Conservation (phyloP, 768 basidiomycete species). For the Mycena haematopus region DNA sequence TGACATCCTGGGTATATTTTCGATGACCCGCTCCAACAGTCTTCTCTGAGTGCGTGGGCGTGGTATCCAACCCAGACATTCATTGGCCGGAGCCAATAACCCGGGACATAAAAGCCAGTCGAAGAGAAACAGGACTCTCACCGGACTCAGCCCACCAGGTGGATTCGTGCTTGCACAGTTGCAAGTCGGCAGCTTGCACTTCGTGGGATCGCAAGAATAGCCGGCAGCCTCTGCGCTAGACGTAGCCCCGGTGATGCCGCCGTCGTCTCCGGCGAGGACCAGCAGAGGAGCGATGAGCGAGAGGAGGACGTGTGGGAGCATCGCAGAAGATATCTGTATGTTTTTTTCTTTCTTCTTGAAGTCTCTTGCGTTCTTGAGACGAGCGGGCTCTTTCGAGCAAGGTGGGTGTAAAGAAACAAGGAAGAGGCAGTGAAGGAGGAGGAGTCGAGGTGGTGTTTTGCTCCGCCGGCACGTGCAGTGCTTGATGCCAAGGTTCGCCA, state of each 20-base stretch:
- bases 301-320: conserved; percentile 19
- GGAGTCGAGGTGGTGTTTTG: background rate
- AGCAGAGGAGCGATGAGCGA: conserved; percentile 17
- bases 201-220: conserved; percentile 55
- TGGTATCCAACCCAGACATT: background rate
- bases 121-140: conserved; percentile 32
- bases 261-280: conserved; percentile 37
- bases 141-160: conserved; percentile 55
- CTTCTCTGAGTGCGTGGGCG: background rate
- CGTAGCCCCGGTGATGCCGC: conserved; percentile 44
- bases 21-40: too few relatives aligned
- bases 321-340: background rate
- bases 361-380: background rate
- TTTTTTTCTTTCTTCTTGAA: background rate
- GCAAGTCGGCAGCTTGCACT: conserved; percentile 58
- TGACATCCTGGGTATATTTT: too few relatives aligned
- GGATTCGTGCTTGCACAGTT: conserved; percentile 57
- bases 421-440: background rate
- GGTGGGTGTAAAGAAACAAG: background rate
- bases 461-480: background rate
- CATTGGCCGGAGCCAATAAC: background rate
- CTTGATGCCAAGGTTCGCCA: conserved; percentile 1
- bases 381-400: background rate
- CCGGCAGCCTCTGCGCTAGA: conserved; percentile 48
- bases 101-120: background rate